A percentile compares a stretch with the other conserved stretches of the same genome.
These are phyloP conservation scores for Spencermartinsiella europaea DNA, from an alignment of 805 yeast species.

Conservation along the genomic window DNA sequence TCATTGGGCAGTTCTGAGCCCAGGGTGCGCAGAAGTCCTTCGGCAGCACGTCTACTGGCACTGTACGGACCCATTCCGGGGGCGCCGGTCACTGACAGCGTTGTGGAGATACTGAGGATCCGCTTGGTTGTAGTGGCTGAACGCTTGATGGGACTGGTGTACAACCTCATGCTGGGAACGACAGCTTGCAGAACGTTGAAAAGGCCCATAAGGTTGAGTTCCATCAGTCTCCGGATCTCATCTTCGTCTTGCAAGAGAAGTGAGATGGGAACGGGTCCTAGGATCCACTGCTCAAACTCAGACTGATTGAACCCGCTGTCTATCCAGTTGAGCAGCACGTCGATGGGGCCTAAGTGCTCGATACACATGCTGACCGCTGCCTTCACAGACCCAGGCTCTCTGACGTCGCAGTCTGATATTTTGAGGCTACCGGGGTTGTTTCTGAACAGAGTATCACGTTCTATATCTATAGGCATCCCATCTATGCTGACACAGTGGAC, in stretches of 20 bases:
- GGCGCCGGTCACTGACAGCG: conserved; percentile 27
- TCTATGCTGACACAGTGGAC: neutral
- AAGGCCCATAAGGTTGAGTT: conserved; percentile 25
- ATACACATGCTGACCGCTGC: conserved; percentile 21
- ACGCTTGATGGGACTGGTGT: neutral
- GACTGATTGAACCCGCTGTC: neutral
- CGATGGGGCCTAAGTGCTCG: conserved; percentile 20
- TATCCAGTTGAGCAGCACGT: conserved; percentile 21
- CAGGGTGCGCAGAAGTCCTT: conserved; percentile 30
- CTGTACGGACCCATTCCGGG: conserved; percentile 29
- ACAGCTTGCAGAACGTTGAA: conserved; percentile 24
- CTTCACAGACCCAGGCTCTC: conserved; percentile 6
- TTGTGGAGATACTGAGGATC: conserved; percentile 14
- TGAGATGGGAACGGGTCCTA: neutral
- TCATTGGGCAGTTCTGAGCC: conserved; percentile 24
- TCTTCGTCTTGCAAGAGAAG: conserved; percentile 20
- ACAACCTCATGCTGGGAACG: conserved; percentile 18
- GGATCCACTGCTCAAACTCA: neutral
- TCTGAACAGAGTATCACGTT: neutral
- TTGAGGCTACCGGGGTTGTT: neutral
- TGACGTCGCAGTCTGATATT: conserved; percentile 1
- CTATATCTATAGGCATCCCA: neutral
- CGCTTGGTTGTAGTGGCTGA: neutral
- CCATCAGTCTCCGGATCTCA: conserved; percentile 25
- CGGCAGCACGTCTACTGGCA: conserved; percentile 30